These are phyloP conservation scores for Angomonas deanei DNA, from an alignment of 208 protist genomes.

Conservation along the genomic window DNA sequence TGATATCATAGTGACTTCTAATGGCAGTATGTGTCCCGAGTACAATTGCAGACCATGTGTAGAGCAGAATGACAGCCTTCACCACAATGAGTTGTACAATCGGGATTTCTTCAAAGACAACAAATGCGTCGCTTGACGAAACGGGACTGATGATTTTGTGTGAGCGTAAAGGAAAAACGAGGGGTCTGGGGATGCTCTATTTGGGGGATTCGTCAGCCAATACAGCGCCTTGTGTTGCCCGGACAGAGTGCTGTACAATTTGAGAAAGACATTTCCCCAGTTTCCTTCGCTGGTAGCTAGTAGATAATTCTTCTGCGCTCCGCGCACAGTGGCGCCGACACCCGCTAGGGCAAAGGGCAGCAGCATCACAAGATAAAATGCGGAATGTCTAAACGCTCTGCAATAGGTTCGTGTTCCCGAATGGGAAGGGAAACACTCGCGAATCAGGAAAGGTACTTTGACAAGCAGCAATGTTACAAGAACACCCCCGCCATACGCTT, in stretches of 20 bases:
- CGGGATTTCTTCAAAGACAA: slow-evolving; percentile 22
- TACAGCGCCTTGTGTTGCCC: slow-evolving; percentile 30
- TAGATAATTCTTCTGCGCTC: slow-evolving; percentile 17
- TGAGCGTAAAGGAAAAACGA: slow-evolving; percentile 6
- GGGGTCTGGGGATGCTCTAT: not conserved
- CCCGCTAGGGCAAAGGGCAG: slow-evolving; percentile 46
- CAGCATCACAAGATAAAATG: slow-evolving; percentile 47
- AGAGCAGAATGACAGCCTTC: slow-evolving; percentile 32
- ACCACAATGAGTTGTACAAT: slow-evolving; percentile 34
- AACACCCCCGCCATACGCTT: slow-evolving; percentile 36
- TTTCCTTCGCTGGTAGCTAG: slow-evolving; percentile 41
- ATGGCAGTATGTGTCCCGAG: slow-evolving; percentile 65
- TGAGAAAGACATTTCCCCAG: slow-evolving; percentile 49
- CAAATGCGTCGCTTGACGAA: slow-evolving; percentile 4
- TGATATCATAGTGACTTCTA: slow-evolving; percentile 69
- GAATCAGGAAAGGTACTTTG: slow-evolving; percentile 59
- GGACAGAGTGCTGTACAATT: slow-evolving; percentile 42
- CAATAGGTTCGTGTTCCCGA: slow-evolving; percentile 69
- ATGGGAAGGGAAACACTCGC: slow-evolving; percentile 33
- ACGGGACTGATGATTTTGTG: slow-evolving; percentile 1
- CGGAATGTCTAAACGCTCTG: slow-evolving; percentile 37
- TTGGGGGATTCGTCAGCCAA: not conserved
- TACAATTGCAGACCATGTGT: slow-evolving; percentile 42
- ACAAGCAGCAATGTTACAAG: slow-evolving; percentile 47
- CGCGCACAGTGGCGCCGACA: slow-evolving; percentile 44